phyloP scores from a whole-genome alignment of 768 basidiomycete genomes.

The Amyloporia xantha region DNA sequence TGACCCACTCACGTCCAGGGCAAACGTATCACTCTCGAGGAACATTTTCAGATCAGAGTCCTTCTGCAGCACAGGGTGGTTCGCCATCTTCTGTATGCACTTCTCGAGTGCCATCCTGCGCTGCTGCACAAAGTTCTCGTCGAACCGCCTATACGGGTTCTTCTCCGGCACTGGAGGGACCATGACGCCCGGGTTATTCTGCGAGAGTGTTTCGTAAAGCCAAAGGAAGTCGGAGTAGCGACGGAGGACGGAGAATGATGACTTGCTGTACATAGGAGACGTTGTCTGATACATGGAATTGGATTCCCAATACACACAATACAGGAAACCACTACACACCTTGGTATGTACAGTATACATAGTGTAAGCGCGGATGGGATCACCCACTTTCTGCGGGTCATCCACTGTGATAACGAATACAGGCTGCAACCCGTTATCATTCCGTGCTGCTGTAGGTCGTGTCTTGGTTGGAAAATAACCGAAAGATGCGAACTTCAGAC shows the following conservation, averaged over 20 bases:
- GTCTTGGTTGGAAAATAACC: too few relatives aligned
- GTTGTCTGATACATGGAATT: conserved; percentile 50
- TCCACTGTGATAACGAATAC: conserved; percentile 87
- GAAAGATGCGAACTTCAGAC: not conserved
- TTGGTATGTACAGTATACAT: conserved; percentile 95
- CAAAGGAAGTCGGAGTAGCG: conserved; percentile 97
- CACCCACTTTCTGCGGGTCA: conserved; percentile 96
- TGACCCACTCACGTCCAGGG: conserved; percentile 65
- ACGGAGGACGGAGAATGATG: conserved; percentile 88
- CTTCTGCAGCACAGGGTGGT: conserved; percentile 84
- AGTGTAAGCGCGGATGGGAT: conserved; percentile 87
- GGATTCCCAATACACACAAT: conserved; percentile 33
- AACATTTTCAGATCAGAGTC: conserved; percentile 87
- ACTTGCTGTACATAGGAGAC: conserved; percentile 76
- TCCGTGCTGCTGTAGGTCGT: conserved; percentile 15
- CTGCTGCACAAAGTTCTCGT: conserved; percentile 85
- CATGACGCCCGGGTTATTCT: conserved; percentile 94
- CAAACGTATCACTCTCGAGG: conserved; percentile 88
- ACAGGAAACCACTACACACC: conserved; percentile 33
- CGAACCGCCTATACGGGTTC: conserved; percentile 88
- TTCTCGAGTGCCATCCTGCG: conserved; percentile 79
- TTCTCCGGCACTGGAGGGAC: conserved; percentile 97
- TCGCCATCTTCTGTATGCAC: conserved; percentile 88
- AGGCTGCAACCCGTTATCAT: conserved; percentile 49
- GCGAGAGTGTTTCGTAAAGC: conserved; percentile 83